Evolutionary conservation across 768 basidiomycete species (phyloP).

Genomic region (Leucocoprinus sp.): DNA sequence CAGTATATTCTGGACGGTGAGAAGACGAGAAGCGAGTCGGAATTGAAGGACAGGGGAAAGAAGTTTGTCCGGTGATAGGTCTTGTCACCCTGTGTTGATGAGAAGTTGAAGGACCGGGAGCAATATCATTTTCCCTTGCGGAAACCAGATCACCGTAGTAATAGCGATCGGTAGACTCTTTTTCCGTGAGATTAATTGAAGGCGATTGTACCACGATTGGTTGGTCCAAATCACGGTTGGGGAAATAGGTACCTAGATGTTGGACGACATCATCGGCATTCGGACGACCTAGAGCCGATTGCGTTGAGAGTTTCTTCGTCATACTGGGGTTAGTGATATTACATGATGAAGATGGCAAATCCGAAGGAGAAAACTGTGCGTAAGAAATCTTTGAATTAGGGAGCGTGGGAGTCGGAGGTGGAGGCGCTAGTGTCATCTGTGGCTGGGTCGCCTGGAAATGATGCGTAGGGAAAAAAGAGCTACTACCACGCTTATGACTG

Average conservation of each 20-base stretch:
- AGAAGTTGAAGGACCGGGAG: not conserved
- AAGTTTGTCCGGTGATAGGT: conserved; percentile 2
- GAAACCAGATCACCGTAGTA: not conserved
- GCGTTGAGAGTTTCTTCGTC: not conserved
- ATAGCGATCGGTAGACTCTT: no score
- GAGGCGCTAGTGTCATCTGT: conserved; percentile 8
- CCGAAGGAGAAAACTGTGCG: not conserved
- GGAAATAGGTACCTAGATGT: conserved; percentile 79
- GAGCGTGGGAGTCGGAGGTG: conserved; percentile 11
- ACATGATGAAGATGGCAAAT: conserved; percentile 3
- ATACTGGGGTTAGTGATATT: not conserved
- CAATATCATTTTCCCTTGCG: not conserved
- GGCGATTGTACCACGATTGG: conserved; percentile 60
- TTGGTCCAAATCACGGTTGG: conserved; percentile 80
- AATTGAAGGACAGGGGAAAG: conserved; percentile 5
- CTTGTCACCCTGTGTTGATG: not conserved
- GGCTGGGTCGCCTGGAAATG: not conserved
- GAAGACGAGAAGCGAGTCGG: not conserved
- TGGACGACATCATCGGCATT: conserved; percentile 73
- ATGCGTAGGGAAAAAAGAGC: not conserved
- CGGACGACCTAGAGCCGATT: conserved; percentile 47
- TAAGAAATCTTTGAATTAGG: not conserved
- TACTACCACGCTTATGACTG: not conserved
- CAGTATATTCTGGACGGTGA: not conserved
- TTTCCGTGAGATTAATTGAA: conserved; percentile 2